Conservation (phyloP, 1,284 basidiomycete species). For the Vanrija sp. region DNA sequence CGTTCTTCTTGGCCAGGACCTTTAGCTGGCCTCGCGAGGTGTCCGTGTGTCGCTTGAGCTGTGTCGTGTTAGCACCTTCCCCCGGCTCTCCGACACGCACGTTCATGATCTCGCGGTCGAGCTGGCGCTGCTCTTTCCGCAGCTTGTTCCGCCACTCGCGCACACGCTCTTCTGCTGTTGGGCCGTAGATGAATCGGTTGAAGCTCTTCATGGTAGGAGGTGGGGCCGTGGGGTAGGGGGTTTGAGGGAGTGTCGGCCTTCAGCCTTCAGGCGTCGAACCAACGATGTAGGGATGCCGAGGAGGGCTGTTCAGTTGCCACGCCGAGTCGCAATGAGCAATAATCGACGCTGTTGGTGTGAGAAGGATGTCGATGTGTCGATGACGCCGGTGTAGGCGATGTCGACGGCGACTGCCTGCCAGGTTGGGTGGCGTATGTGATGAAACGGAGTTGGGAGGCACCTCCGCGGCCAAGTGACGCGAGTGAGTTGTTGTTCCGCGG, state of each 20-base stretch:
- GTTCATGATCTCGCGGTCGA: conserved; percentile 91
- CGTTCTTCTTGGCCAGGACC: conserved; percentile 84
- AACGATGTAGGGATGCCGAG: too few relatives aligned
- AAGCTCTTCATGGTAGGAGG: conserved; percentile 40
- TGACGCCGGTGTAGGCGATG: too few relatives aligned
- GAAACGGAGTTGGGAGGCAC: neutral
- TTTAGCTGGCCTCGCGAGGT: conserved; percentile 83
- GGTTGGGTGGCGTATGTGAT: neutral
- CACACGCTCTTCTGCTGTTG: conserved; percentile 86
- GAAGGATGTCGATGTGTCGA: too few relatives aligned
- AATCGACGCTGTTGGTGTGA: too few relatives aligned
- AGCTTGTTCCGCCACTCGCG: conserved; percentile 82
- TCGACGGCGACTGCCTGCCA: too few relatives aligned
- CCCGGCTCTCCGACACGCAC: conserved; percentile 53
- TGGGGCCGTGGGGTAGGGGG: too few relatives aligned
- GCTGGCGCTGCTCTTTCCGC: conserved; percentile 67
- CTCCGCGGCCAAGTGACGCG: neutral
- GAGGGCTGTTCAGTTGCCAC: too few relatives aligned
- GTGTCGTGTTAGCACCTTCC: conserved; percentile 6
- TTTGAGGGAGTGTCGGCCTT: too few relatives aligned
- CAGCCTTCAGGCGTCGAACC: too few relatives aligned
- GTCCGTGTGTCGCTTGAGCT: conserved; percentile 77
- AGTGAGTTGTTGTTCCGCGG: too few relatives aligned
- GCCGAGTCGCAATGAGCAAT: too few relatives aligned
- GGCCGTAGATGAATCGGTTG: conserved; percentile 76